Percentiles rank a stretch among this genome's conserved stretches.
Conservation (phyloP, 2,329 filamentous ascomycete species). For the Mycogone perniciosa region DNA sequence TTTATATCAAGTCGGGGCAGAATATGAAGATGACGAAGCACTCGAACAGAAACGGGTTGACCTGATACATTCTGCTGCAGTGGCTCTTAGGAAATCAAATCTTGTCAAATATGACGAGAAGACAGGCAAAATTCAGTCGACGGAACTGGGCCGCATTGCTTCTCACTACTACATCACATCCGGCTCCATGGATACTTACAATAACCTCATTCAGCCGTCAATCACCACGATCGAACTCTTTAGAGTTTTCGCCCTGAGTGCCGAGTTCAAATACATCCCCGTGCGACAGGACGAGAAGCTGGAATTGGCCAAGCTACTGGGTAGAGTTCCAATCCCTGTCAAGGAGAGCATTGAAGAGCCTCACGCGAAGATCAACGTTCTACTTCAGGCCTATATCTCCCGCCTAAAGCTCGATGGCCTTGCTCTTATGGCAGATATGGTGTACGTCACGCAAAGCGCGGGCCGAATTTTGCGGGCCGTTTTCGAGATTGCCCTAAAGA, state of each 20-base stretch:
- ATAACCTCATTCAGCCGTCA: conserved; percentile 86
- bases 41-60: conserved; percentile 98
- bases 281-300: conserved; percentile 97
- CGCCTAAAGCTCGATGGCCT: conserved; percentile 88
- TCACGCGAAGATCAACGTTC: conserved; percentile 95
- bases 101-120: conserved; percentile 95
- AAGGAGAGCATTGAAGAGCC: conserved; percentile 97
- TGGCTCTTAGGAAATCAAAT: conserved; percentile 77
- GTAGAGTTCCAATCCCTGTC: conserved; percentile 86
- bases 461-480: conserved; percentile 92
- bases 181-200: conserved; percentile 95
- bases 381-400: conserved; percentile 94
- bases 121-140: conserved; percentile 78
- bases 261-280: conserved; percentile 98
- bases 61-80: conserved; percentile 87
- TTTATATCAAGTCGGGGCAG: conserved; percentile 89
- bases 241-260: conserved; percentile 89
- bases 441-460: conserved; percentile 96
- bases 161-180: conserved; percentile 99
- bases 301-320: conserved; percentile 85
- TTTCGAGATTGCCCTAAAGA: conserved; percentile 95
- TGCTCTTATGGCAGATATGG: conserved; percentile 95
- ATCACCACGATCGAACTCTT: conserved; percentile 94
- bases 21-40: conserved; percentile 87
- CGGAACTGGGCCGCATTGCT: conserved; percentile 89